phyloP scores from a whole-genome alignment of 1,139 yeast species.

The Yamadazyma triangularis region DNA sequence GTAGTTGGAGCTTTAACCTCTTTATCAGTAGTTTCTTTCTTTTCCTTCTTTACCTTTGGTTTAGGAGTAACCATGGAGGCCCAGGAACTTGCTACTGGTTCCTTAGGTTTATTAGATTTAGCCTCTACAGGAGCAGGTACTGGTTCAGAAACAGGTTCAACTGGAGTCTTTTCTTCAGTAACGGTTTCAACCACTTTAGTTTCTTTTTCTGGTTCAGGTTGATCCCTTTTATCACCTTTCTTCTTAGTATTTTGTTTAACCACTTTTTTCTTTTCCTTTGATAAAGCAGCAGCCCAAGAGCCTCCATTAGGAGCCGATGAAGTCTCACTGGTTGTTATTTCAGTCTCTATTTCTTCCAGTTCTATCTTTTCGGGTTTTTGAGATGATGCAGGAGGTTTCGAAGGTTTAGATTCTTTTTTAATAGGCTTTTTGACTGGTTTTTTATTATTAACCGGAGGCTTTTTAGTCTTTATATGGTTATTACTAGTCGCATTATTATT shows the following conservation, averaged over 20 bases:
- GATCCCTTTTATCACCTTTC: conserved; percentile 10
- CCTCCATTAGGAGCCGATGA: conserved; percentile 17
- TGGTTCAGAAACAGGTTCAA: background rate
- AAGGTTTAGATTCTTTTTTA: background rate
- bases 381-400: background rate
- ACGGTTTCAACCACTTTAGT: conserved; percentile 10
- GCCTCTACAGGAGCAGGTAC: background rate
- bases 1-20: conserved; percentile 7
- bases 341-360: conserved; percentile 9
- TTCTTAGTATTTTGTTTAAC: conserved; percentile 13
- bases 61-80: conserved; percentile 59
- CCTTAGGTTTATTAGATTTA: conserved; percentile 20
- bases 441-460: conserved; percentile 1
- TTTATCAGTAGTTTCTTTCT: conserved; percentile 8
- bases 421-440: conserved; percentile 2
- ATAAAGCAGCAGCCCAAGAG: conserved; percentile 52
- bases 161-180: conserved; percentile 7
- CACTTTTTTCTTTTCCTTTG: conserved; percentile 31
- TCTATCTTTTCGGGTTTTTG: conserved; percentile 5
- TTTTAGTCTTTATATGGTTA: conserved; percentile 1
- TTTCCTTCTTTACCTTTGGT: conserved; percentile 17
- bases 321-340: conserved; percentile 17
- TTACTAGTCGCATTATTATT: conserved; percentile 7
- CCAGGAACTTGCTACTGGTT: conserved; percentile 39
- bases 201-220: conserved; percentile 8